Evolutionary conservation across 352 stramenopile genomes (phyloP), one percentile per base, ranked within the genome.

Genomic region (Pythium periplocum): DNA sequence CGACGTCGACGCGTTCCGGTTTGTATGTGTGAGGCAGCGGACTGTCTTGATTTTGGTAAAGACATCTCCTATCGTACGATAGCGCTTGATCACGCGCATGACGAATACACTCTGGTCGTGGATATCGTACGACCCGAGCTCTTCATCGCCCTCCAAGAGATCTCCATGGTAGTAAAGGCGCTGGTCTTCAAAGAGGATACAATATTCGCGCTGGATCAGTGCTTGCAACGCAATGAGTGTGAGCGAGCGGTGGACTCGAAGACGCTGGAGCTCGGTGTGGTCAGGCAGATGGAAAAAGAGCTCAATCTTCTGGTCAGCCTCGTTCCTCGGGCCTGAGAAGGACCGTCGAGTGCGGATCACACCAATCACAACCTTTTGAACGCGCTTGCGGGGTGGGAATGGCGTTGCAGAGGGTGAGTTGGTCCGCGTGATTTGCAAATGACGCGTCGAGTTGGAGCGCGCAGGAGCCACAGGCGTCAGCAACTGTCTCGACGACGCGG

Each of bases 11-110:
- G 45, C 17, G 6, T 10, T 10, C 26, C n/a, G 12, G n/a, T 9
- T 31, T 9, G 45, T 11, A 6, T 31, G 45, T 10, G 53, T 42
- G 9, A 48, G 26, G 53, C 86, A 84, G 5, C 57, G 62, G 17
- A 90, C 68, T 1, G 73, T 79, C 30, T 77, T 77, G 56, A 88
- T 78, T 12, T 71, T 86, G 40, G 64, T 71, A 62, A 74, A 82
- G 31, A 84, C 61, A 51, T 85, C 75, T n/a, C 80, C 78, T 44
- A 90, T 86, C 31, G 67, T 59, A 7, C 80, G 75, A 51, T 74
- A 86, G 4, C 62, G 66, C 42, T 80, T 82, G 3, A 63, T 59
- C 2, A 71, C 59, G 38, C 61, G 62, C 32, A 90, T 57, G 6
- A 74, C 68, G 40, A 90, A 41, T 2, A 82, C 64, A 33, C 71